Percentiles rank a stretch among this genome's conserved stretches.
Evolutionary conservation across 768 basidiomycete genomes (phyloP).

Genomic region (Pisolithus marmoratus): DNA sequence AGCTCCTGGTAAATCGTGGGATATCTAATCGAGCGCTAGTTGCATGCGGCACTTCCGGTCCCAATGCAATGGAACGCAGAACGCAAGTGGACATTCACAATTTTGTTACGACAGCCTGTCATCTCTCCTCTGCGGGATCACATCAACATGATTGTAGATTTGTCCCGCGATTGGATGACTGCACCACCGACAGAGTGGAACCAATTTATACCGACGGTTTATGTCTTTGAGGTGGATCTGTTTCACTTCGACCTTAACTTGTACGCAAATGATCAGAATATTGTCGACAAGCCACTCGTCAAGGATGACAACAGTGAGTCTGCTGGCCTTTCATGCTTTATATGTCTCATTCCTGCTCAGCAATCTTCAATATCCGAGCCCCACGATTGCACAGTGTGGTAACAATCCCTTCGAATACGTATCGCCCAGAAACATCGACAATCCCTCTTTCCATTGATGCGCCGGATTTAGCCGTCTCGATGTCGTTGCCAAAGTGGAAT

Average conservation of each 20-base stretch:
- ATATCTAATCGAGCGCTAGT: constrained; percentile 29
- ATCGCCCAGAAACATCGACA: constrained; percentile 61
- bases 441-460: constrained; percentile 61
- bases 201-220: constrained; percentile 80
- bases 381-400: constrained; percentile 43
- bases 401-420: constrained; percentile 64
- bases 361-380: constrained; percentile 66
- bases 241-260: constrained; percentile 73
- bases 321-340: background rate
- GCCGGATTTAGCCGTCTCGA: constrained; percentile 49
- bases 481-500: constrained; percentile 87
- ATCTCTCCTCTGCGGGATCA: constrained; percentile 87
- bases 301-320: constrained; percentile 77
- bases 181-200: constrained; percentile 77
- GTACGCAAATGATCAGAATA: constrained; percentile 94
- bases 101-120: constrained; percentile 65
- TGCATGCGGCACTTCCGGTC: constrained; percentile 69
- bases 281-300: constrained; percentile 82
- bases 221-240: constrained; percentile 63
- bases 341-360: constrained; percentile 34
- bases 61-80: constrained; percentile 79
- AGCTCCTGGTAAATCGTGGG: constrained; percentile 11
- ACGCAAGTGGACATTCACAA: constrained; percentile 73
- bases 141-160: constrained; percentile 88
- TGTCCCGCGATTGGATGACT: constrained; percentile 87